Evolutionary conservation across 345 rosid species (phyloP).

Genomic region (Eucalyptus curtisii): DNA sequence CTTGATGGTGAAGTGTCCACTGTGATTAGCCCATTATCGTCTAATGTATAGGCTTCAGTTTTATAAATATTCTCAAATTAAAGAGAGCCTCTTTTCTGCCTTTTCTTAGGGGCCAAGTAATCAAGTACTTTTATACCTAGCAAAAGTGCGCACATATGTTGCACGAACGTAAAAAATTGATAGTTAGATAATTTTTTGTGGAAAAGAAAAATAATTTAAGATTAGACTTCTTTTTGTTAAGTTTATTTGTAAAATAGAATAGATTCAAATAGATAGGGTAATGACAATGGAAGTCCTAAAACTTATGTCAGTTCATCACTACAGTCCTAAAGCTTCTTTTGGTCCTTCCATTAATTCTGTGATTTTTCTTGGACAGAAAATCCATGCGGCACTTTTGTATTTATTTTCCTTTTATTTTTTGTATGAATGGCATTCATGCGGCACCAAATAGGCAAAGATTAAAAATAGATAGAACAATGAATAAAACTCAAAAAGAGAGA

Average conservation of each 20-base stretch:
- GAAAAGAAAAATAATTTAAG: neutral
- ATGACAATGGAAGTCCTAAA: neutral
- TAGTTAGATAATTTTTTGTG: neutral
- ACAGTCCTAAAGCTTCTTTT: neutral
- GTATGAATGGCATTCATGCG: neutral
- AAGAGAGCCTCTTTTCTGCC: neutral
- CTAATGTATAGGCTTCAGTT: too few species aligned
- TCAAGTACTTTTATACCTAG: neutral
- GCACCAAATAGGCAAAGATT: neutral
- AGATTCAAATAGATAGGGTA: neutral
- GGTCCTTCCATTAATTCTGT: neutral
- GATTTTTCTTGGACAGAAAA: neutral
- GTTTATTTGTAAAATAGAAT: neutral
- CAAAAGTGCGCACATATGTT: neutral
- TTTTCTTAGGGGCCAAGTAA: neutral
- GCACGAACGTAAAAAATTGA: neutral
- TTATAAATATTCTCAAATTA: too few species aligned
- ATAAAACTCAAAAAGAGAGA: fast-evolving
- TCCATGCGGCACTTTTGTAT: neutral
- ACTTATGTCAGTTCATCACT: too few species aligned
- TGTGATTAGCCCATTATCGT: too few species aligned
- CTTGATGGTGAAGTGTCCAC: too few species aligned
- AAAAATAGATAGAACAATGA: neutral
- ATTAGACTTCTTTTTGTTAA: neutral
- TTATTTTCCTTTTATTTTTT: too few species aligned